Base-by-base conservation (phyloP, 257 asterid species). In the Solanum peruvianum region DNA sequence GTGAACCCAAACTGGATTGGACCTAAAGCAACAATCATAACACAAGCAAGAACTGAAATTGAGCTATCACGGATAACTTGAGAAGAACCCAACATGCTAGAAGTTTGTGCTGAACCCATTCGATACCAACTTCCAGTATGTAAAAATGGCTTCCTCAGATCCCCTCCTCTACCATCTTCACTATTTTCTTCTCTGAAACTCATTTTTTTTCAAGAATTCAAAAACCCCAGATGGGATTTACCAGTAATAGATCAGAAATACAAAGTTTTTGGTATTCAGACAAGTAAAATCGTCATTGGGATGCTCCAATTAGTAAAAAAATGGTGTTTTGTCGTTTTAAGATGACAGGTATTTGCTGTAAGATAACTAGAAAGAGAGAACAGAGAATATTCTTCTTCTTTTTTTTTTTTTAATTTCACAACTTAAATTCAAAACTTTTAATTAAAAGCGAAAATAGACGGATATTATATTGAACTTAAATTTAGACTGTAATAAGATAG, bases 91-190 rank as follows among this genome's bases (percentile, higher is more conserved):
- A 93, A 91, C 94, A 91, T 85, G 85, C 99, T 95, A 1, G 99
- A 96, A 18, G 85, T 81, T 47, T 95, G 98, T 85, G 94, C 89
- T 45, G 99, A 96, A 6, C 99, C 93, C 99, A 96, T 95, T 16
- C 98, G 90, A 52, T 96, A 96, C 99, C 98, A 96, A 89, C 99
- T 96, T 87, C 98, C 99, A 2, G 98, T 96, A 41, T 96, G 98
- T 86, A 96, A 88, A 89, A 96, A 95, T 62, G 99, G 99, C 91
- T 96, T 95, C 96, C 94, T 88, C 87, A 94, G 92, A 91, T 94
- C 94, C 69, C 92, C 94, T 85, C 85, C 69, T 81, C 69, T 90
- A 37, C 95, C 97, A 83, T 95, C 98, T 6, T 83, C 92, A 15
- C 71, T 90, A 78, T 87, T 88, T 11, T 93, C 99, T 25, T 96